Conservation (phyloP, 1,284 basidiomycete genomes). For the Trichosporon sp. region DNA sequence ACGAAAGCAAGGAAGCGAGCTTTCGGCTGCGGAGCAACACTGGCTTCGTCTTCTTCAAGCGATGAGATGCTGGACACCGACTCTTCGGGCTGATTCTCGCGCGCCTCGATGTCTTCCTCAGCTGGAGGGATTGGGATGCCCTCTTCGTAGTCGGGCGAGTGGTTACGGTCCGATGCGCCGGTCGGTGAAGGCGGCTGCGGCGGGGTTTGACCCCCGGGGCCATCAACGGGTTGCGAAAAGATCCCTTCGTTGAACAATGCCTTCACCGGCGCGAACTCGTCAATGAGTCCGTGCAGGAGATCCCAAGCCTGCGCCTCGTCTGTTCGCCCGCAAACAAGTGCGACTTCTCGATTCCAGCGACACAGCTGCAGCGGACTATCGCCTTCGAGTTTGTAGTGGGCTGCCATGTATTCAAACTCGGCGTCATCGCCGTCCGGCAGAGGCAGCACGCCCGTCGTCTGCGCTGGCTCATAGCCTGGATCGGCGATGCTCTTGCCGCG, state of each 20-base stretch:
- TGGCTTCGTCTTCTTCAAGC: not conserved
- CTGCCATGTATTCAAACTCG: slow-evolving; percentile 60
- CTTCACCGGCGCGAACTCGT: slow-evolving; percentile 32
- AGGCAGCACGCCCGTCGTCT: slow-evolving; percentile 31
- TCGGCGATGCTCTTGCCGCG: slow-evolving; percentile 39
- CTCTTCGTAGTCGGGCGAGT: not conserved
- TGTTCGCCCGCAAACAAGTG: slow-evolving; percentile 58
- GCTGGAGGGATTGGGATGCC: slow-evolving; percentile 7
- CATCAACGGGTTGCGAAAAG: slow-evolving; percentile 1
- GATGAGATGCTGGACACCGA: not conserved
- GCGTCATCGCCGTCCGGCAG: slow-evolving; percentile 49
- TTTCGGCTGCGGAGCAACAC: not conserved
- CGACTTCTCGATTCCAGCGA: slow-evolving; percentile 51
- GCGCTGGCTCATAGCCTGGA: slow-evolving; percentile 39
- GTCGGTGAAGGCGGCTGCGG: slow-evolving; percentile 5
- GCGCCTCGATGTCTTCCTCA: slow-evolving; percentile 5
- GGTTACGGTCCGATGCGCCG: not conserved
- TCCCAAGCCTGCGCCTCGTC: slow-evolving; percentile 65
- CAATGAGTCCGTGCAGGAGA: slow-evolving; percentile 58
- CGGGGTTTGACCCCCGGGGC: not conserved
- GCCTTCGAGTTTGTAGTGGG: slow-evolving; percentile 61
- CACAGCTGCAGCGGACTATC: slow-evolving; percentile 52
- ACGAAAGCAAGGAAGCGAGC: slow-evolving; percentile 21
- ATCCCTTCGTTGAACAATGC: slow-evolving; percentile 28
- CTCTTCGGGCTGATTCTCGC: not conserved